A percentile compares a stretch with the other conserved stretches of the same genome.
Evolutionary conservation across 257 asterid genomes (phyloP).

Genomic region (Nicotiana attenuata): DNA sequence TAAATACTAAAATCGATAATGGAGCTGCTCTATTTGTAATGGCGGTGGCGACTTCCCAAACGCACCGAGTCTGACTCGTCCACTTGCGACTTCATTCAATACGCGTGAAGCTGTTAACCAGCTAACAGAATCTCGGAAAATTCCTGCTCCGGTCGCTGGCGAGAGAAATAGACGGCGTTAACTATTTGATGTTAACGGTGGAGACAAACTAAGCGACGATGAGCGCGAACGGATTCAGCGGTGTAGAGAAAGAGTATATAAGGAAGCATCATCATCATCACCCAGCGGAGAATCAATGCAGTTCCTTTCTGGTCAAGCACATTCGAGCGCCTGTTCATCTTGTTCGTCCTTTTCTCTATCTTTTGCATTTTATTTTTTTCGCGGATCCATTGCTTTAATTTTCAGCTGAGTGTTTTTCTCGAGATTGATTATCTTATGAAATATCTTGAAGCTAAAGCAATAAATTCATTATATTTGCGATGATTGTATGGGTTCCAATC

Average conservation of each 20-base stretch:
- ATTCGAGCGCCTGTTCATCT: conserved; percentile 70
- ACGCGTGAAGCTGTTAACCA: neutral
- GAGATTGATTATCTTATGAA: neutral
- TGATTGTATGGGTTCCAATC: neutral
- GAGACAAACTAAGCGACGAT: conserved; percentile 15
- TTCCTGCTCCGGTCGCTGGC: neutral
- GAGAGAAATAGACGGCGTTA: neutral
- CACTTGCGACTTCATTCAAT: conserved; percentile 8
- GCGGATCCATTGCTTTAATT: conserved; percentile 6
- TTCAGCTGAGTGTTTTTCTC: conserved; percentile 4
- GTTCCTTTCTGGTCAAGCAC: conserved; percentile 57
- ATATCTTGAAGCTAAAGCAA: neutral
- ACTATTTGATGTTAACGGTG: neutral
- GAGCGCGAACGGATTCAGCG: conserved; percentile 44
- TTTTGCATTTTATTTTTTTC: neutral
- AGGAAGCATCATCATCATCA: conserved; percentile 56
- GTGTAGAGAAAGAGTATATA: conserved; percentile 39
- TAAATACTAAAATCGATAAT: neutral
- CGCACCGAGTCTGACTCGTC: neutral
- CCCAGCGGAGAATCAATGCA: conserved; percentile 57
- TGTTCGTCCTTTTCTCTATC: conserved; percentile 27
- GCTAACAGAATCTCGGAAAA: neutral
- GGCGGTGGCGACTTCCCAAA: conserved; percentile 5
- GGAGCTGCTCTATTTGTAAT: conserved; percentile 6
- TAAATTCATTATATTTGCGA: neutral